Evolutionary conservation across 2,329 filamentous ascomycete genomes (phyloP).

Genomic region (Fusarium sp.): DNA sequence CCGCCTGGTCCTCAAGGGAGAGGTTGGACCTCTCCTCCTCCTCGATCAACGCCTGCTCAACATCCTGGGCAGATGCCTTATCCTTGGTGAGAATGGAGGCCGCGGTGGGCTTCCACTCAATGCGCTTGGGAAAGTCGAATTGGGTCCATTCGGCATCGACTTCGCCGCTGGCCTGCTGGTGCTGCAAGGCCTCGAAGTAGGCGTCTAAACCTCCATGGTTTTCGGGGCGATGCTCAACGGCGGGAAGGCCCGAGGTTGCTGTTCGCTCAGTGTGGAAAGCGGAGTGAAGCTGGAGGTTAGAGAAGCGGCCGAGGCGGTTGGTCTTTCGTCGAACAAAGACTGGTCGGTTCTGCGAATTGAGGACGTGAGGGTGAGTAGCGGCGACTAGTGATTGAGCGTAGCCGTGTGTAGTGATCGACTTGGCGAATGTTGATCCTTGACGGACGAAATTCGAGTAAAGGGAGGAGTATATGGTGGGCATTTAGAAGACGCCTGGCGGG

Average conservation of each 20-base stretch:
- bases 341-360: slow-evolving; percentile 77
- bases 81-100: slow-evolving; percentile 71
- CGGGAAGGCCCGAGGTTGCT: slow-evolving; percentile 57
- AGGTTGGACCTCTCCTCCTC: slow-evolving; percentile 53
- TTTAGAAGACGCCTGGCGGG: slow-evolving; percentile 83
- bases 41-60: slow-evolving; percentile 49
- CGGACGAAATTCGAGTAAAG: slow-evolving; percentile 88
- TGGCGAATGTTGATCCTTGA: slow-evolving; percentile 86
- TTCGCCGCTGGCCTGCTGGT: slow-evolving; percentile 72
- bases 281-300: slow-evolving; percentile 75
- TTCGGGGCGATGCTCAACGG: slow-evolving; percentile 66
- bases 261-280: slow-evolving; percentile 75
- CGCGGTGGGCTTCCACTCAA: slow-evolving; percentile 84
- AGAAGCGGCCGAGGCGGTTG: slow-evolving; percentile 65
- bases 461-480: slow-evolving; percentile 80
- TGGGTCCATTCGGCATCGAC: slow-evolving; percentile 89
- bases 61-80: slow-evolving; percentile 55
- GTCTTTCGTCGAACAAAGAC: slow-evolving; percentile 70
- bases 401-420: slow-evolving; percentile 96
- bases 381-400: slow-evolving; percentile 98
- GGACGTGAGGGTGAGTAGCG: slow-evolving; percentile 83
- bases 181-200: slow-evolving; percentile 92
- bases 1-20: slow-evolving; percentile 65
- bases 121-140: slow-evolving; percentile 87
- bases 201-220: slow-evolving; percentile 80